Conservation (phyloP, 106 monocot species). For the Apostasia shenzhenica region DNA sequence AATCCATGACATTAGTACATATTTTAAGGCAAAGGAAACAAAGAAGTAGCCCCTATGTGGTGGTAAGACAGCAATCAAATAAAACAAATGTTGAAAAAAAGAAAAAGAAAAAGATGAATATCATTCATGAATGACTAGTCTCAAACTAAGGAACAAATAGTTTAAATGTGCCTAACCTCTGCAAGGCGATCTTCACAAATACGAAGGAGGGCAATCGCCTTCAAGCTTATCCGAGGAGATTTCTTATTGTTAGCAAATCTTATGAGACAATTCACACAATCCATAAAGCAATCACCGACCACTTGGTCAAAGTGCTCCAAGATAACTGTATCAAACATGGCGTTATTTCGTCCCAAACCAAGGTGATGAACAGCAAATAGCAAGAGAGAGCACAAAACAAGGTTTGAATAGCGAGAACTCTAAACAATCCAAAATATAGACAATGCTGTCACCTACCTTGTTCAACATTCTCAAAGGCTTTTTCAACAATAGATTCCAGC, state of each 20-base stretch:
- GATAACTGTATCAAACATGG: slow-evolving; percentile 62
- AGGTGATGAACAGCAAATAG: neutral
- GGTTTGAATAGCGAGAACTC: neutral
- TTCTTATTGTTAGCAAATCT: slow-evolving; percentile 95
- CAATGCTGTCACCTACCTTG: slow-evolving; percentile 36
- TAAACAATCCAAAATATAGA: neutral
- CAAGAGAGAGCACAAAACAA: neutral
- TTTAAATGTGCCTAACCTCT: slow-evolving; percentile 39
- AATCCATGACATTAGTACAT: too few species aligned
- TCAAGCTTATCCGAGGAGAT: slow-evolving; percentile 81
- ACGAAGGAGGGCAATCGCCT: slow-evolving; percentile 95
- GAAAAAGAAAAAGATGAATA: too few species aligned
- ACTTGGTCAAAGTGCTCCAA: slow-evolving; percentile 99
- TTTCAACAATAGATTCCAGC: slow-evolving; percentile 78
- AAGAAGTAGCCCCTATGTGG: too few species aligned
- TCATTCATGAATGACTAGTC: too few species aligned
- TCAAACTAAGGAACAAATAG: too few species aligned
- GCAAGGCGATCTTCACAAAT: slow-evolving; percentile 99
- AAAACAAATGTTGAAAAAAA: too few species aligned
- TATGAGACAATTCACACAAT: slow-evolving; percentile 98
- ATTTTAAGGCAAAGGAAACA: too few species aligned
- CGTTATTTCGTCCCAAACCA: slow-evolving; percentile 7
- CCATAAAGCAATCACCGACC: slow-evolving; percentile 99
- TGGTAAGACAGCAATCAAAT: too few species aligned
- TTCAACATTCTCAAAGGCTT: slow-evolving; percentile 99